Percentiles rank a stretch among this genome's conserved stretches.
Evolutionary conservation across 306 rosid genomes (phyloP).

Genomic region (Rosa persica): DNA sequence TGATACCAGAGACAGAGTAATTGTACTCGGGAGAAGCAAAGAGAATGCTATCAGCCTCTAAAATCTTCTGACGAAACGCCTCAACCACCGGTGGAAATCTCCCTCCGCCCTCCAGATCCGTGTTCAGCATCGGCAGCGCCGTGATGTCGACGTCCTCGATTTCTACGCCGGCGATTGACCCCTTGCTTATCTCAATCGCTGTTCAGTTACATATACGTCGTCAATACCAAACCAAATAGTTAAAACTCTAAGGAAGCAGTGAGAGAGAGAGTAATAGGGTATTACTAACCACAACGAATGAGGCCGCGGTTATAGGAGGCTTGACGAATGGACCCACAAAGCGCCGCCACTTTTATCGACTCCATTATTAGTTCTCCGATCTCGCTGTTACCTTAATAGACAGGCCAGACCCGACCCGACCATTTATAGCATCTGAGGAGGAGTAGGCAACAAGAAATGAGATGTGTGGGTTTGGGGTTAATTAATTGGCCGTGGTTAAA

Average conservation of each 20-base stretch:
- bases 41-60: conserved; percentile 57
- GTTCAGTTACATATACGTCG: neutral
- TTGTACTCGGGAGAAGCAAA: conserved; percentile 90
- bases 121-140: conserved; percentile 55
- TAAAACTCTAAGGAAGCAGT: too few species aligned
- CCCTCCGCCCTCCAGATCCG: conserved; percentile 61
- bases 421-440: too few species aligned
- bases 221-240: neutral
- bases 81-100: conserved; percentile 57
- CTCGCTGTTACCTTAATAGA: too few species aligned
- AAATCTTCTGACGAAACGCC: conserved; percentile 60
- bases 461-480: too few species aligned
- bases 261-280: neutral
- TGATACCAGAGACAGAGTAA: conserved; percentile 58
- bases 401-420: too few species aligned
- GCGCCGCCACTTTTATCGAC: conserved; percentile 31
- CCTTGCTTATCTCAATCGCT: conserved; percentile 63
- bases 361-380: neutral
- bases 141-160: conserved; percentile 65
- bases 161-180: conserved; percentile 37
- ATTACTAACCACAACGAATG: conserved; percentile 48
- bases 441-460: too few species aligned
- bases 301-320: conserved; percentile 60
- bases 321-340: conserved; percentile 61
- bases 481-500: too few species aligned